These are phyloP conservation scores for Penicillium psychrofluorescens DNA, from an alignment of 495 filamentous ascomycete species.

Conservation along the genomic window DNA sequence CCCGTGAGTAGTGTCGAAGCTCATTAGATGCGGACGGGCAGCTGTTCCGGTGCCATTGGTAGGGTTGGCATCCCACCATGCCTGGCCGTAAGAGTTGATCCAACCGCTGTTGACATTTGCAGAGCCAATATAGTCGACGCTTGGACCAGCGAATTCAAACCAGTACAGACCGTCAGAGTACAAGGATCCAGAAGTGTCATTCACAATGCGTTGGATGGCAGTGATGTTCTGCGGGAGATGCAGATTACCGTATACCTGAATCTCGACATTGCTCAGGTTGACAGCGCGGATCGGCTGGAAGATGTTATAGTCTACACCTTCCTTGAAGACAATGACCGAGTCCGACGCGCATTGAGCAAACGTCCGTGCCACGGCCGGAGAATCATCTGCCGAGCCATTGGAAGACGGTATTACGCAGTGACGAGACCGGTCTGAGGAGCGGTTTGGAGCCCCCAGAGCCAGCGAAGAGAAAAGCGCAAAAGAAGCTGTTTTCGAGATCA, in stretches of 20 bases:
- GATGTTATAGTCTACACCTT: constrained; percentile 33
- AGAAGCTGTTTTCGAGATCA: neutral
- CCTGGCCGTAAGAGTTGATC: constrained; percentile 39
- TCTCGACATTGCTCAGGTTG: constrained; percentile 34
- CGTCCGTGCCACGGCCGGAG: constrained; percentile 18
- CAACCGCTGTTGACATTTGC: constrained; percentile 27
- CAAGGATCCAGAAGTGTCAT: constrained; percentile 8
- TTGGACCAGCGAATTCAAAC: constrained; percentile 27
- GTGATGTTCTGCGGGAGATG: constrained; percentile 31
- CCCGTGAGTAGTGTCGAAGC: constrained; percentile 27
- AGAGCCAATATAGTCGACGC: constrained; percentile 26
- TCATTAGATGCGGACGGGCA: constrained; percentile 31
- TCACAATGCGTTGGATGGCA: constrained; percentile 24
- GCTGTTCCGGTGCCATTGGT: constrained; percentile 25
- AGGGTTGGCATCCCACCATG: constrained; percentile 38
- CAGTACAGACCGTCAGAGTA: constrained; percentile 16
- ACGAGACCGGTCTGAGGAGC: constrained; percentile 6
- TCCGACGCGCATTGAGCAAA: constrained; percentile 26
- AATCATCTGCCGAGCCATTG: constrained; percentile 28
- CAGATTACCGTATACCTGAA: constrained; percentile 31
- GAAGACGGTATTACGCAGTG: constrained; percentile 15
- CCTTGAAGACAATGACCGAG: constrained; percentile 25
- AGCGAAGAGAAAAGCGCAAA: constrained; percentile 2
- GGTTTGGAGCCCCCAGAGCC: constrained; percentile 3
- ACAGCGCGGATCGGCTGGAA: constrained; percentile 27